Conservation (phyloP, 257 asterid species). For the Scutellaria galericulata region DNA sequence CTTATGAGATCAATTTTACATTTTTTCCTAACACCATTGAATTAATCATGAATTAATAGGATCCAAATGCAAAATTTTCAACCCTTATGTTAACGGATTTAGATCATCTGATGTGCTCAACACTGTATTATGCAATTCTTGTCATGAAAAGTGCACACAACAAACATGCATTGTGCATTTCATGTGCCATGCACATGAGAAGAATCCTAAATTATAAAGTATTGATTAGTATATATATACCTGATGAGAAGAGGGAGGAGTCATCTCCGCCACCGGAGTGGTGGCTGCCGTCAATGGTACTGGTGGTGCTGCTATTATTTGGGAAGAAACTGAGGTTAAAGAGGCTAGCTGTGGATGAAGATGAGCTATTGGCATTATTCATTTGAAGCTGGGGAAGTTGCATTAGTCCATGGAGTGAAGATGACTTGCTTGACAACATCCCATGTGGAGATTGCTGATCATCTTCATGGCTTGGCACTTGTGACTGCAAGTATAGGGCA, state of each 20-base stretch:
- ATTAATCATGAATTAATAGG: neutral
- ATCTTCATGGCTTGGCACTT: conserved; percentile 35
- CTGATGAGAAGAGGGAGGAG: conserved; percentile 56
- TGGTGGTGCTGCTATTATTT: conserved; percentile 25
- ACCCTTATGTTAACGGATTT: no score
- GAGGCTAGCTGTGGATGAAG: conserved; percentile 42
- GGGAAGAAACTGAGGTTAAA: conserved; percentile 73
- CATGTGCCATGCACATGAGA: no score
- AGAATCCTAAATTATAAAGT: no score
- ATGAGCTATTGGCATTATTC: conserved; percentile 35
- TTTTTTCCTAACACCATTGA: no score
- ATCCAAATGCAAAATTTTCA: neutral
- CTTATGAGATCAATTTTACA: no score
- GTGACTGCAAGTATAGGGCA: conserved; percentile 40
- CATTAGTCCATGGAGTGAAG: conserved; percentile 59
- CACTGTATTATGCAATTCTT: no score
- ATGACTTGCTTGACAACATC: conserved; percentile 39
- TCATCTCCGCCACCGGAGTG: conserved; percentile 48
- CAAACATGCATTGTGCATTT: no score
- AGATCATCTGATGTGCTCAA: no score
- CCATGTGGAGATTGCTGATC: conserved; percentile 46
- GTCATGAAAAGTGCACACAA: no score
- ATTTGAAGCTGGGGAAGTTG: conserved; percentile 64
- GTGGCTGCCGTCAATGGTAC: conserved; percentile 35
- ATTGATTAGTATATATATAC: conserved; percentile 21